Evolutionary conservation across 2,329 filamentous ascomycete genomes (phyloP).

Genomic region (Colletotrichum graminicola): DNA sequence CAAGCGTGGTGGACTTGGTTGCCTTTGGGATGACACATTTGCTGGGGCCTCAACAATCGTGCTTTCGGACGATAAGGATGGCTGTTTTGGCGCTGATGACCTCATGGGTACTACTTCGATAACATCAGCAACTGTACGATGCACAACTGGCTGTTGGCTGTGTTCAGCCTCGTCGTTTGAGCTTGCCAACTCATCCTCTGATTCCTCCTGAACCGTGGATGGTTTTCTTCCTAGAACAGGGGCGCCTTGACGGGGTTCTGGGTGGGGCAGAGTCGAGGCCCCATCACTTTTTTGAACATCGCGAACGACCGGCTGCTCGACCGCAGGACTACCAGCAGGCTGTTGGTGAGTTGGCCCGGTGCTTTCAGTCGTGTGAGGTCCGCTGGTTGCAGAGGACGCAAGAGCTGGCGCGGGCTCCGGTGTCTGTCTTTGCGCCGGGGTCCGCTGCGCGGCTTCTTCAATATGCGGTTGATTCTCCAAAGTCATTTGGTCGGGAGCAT

Average conservation of each 20-base stretch:
- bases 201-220: constrained; percentile 61
- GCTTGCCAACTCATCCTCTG: constrained; percentile 54
- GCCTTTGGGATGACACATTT: constrained; percentile 29
- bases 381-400: neutral
- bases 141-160: constrained; percentile 11
- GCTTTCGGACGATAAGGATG: constrained; percentile 32
- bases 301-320: constrained; percentile 12
- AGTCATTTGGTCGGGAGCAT: constrained; percentile 12
- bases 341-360: neutral
- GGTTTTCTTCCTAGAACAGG: constrained; percentile 54
- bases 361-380: neutral
- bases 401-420: neutral
- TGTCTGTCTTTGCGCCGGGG: neutral
- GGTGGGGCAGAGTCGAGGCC: constrained; percentile 15
- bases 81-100: constrained; percentile 33
- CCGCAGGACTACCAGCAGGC: neutral
- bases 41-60: constrained; percentile 34
- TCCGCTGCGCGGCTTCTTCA: neutral
- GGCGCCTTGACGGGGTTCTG: constrained; percentile 17
- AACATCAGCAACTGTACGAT: constrained; percentile 43
- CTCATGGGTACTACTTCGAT: constrained; percentile 53
- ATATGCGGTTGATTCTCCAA: constrained; percentile 4
- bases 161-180: constrained; percentile 30
- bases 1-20: constrained; percentile 11
- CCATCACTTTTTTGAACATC: constrained; percentile 31